Evolutionary conservation across 2,329 filamentous ascomycete species (phyloP).

Genomic region (Xylaria sp.): DNA sequence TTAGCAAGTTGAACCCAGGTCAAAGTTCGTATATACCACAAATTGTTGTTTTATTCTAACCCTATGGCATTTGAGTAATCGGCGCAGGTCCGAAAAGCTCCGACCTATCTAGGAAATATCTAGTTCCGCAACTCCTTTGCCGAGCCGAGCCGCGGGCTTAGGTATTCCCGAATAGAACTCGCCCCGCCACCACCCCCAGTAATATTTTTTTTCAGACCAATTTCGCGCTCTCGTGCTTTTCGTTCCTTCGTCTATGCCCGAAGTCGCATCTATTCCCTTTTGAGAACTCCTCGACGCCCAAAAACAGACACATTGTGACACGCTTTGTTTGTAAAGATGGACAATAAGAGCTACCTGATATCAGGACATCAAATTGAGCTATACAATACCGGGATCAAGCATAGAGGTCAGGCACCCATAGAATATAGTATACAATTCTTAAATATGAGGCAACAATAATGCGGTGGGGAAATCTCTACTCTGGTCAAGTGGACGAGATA

Average conservation of each 20-base stretch:
- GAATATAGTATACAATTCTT: not conserved
- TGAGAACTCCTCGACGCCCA: constrained; percentile 1
- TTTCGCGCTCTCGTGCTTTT: constrained; percentile 33
- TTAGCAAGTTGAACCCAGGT: no score
- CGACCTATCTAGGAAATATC: not conserved
- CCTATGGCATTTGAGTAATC: not conserved
- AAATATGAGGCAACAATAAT: no score
- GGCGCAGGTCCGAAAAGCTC: not conserved
- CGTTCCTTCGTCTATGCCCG: constrained; percentile 26
- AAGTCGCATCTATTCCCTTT: not conserved
- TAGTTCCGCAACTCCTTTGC: not conserved
- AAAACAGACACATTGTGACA: not conserved
- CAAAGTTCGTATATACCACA: no score
- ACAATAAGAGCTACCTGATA: not conserved
- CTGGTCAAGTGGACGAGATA: no score
- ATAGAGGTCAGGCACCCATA: no score
- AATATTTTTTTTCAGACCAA: not conserved
- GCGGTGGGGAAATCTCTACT: no score
- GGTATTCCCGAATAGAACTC: not conserved
- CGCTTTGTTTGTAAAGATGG: not conserved
- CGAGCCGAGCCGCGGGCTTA: not conserved
- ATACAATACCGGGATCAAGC: not conserved
- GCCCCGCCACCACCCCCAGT: not conserved
- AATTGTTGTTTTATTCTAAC: no score
- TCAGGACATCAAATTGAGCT: not conserved